Conservation (phyloP, 495 filamentous ascomycete genomes). For the Penicillium longicatenatum region DNA sequence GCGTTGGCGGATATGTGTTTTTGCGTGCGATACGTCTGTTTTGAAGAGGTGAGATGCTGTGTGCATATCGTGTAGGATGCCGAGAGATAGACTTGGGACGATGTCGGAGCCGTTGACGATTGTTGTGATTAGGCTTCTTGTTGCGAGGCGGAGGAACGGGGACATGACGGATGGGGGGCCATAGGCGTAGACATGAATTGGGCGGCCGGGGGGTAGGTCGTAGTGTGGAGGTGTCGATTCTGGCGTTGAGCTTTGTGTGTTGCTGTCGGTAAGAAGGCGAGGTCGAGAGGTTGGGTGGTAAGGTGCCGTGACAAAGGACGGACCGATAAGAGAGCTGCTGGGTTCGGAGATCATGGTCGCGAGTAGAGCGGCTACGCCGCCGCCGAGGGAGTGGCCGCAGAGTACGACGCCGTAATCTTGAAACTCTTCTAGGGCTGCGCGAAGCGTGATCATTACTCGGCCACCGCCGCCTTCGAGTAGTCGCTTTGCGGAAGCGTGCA, state of each 20-base stretch:
- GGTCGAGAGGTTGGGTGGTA: slow-evolving; percentile 36
- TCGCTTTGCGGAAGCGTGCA: slow-evolving; percentile 72
- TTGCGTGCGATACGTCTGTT: slow-evolving; percentile 63
- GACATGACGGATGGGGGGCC: slow-evolving; percentile 76
- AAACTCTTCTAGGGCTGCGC: slow-evolving; percentile 70
- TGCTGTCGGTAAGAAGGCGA: slow-evolving; percentile 40
- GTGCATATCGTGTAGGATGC: slow-evolving; percentile 75
- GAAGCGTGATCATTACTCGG: slow-evolving; percentile 66
- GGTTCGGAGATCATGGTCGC: slow-evolving; percentile 74
- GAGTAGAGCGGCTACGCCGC: slow-evolving; percentile 71
- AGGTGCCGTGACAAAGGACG: slow-evolving; percentile 55
- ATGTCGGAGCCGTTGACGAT: slow-evolving; percentile 72
- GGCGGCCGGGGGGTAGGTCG: slow-evolving; percentile 63
- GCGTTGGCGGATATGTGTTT: slow-evolving; percentile 63
- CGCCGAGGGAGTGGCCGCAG: slow-evolving; percentile 77
- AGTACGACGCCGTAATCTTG: slow-evolving; percentile 74
- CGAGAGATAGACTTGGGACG: slow-evolving; percentile 73
- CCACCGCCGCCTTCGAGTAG: slow-evolving; percentile 67
- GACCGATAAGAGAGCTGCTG: slow-evolving; percentile 48
- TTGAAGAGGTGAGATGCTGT: slow-evolving; percentile 71
- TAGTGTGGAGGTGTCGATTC: slow-evolving; percentile 28
- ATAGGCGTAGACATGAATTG: slow-evolving; percentile 79
- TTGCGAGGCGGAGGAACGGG: slow-evolving; percentile 67
- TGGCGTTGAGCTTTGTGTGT: slow-evolving; percentile 7
- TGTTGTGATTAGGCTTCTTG: slow-evolving; percentile 74